phyloP scores from a whole-genome alignment of 345 rosid genomes.

The Populus simonii region DNA sequence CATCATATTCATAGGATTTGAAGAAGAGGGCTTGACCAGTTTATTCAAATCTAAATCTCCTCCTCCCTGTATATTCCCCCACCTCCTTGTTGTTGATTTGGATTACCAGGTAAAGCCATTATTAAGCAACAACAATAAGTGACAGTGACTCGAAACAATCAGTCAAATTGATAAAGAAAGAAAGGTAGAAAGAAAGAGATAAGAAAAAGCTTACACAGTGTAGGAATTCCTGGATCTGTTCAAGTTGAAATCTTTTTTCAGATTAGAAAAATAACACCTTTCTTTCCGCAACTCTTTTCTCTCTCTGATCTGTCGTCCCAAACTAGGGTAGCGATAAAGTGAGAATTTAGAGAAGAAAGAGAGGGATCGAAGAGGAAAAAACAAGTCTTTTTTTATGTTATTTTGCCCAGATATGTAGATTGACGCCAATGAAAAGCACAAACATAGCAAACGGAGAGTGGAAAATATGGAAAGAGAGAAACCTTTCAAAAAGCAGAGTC shows the following conservation, averaged over 20 bases:
- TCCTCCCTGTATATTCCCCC: background rate
- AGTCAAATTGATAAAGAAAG: background rate
- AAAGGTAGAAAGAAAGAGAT: background rate
- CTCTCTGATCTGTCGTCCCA: no score
- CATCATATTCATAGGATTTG: slow-evolving; percentile 16
- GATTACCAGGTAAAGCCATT: slow-evolving; percentile 29
- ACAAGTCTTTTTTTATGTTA: no score
- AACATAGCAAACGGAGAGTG: no score
- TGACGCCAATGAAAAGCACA: no score
- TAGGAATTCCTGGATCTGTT: background rate
- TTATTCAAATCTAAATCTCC: slow-evolving; percentile 35
- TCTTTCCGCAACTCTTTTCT: no score
- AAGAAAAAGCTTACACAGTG: background rate
- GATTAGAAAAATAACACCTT: background rate
- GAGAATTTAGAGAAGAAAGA: no score
- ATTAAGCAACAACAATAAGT: background rate
- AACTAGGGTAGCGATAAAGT: no score
- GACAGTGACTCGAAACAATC: background rate
- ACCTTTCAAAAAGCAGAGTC: no score
- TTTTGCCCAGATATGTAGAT: no score
- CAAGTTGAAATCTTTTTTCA: background rate
- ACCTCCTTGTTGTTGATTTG: slow-evolving; percentile 18
- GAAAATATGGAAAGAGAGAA: no score
- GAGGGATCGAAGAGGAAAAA: no score
- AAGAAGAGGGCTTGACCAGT: slow-evolving; percentile 35